Evolutionary conservation across 1,139 yeast species (phyloP), one percentile per base, ranked within the genome.

Genomic region (Spathaspora jeffriesii): DNA sequence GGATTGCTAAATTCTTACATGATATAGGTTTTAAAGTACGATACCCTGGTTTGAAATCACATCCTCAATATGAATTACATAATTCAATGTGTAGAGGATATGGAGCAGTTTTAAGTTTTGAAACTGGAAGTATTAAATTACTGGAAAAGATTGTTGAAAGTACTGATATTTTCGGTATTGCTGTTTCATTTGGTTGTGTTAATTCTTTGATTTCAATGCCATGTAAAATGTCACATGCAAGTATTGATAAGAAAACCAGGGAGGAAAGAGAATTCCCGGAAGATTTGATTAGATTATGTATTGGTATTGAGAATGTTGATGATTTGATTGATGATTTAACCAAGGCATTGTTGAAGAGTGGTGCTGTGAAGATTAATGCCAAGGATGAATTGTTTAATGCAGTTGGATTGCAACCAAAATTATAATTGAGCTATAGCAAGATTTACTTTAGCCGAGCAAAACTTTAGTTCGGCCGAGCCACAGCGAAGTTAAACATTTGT

Each of bases 191-290:
- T 68, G 98, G 98, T 17, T 88, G 96, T 65, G 97, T 92, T 49
- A 89, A 90, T 68, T 88, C 96, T 17, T 76, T 92, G 59, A 89
- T 92, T 50, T 87, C 95, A 42, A 81, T 91, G 86, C 97, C 97
- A 11, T 89, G 97, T 67, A 82, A 82, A 65, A 91, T 91, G 97
- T 88, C 96, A 2, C 97, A 91, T 63, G 97, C 97, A n/a, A 85
- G 96, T 5, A 91, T 92, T 54, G 97, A 90, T 60, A 86, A 91
- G 34, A 83, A 88, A 60, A 85, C 91, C 8, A 80, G 97, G 64
- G 84, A 85, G 50, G 96, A 88, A 65, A 80, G 97, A 62, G 90
- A 85, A 37, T 84, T 91, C 69, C 97, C 97, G 2, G 97, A 91
- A 66, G 97, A 92, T 64, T 74, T 91, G 60, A 84, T 91, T 58